Evolutionary conservation across 306 rosid genomes (phyloP), one percentile per base, ranked within the genome.

Genomic region (Acmispon strigosus): DNA sequence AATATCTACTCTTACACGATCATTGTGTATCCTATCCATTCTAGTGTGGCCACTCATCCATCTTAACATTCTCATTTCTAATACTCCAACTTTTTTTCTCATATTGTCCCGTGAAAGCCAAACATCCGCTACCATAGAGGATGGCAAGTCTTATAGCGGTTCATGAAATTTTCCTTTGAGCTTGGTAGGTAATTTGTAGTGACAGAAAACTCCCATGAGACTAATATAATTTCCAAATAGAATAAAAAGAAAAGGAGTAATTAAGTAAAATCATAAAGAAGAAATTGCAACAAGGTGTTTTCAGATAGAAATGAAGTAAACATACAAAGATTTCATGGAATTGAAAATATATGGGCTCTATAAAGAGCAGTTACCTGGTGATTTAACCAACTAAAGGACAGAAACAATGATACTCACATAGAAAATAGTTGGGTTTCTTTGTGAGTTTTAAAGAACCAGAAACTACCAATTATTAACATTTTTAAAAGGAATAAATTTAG

Each of bases 251-350:
- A 48, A 39, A 63, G 43, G 70, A 36, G 24, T 24, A 18, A 76
- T 19, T 51, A 22, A 22, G 9, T 2, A n/a, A 51, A 11, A 9
- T 36, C 3, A 14, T 10, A 61, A 39, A 47, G 24, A 36, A 27
- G 1, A 43, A 53, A 12, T 60, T 36, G 42, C 18, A 58, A 50
- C 53, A 44, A n/a, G 44, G 41, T 80, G 53, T 9, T 66, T 41
- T 80, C 58, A 9, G 20, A 73, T 56, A n/a, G 14, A 45, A 69
- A 69, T 12, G 45, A 80, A 75, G 56, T 64, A 22, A 70, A 14
- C 49, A 15, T 19, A 27, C 18, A 49, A 59, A n/a, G 48, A 48
- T 63, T 49, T 34, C 12, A 70, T 27, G 24, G 8, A 63, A 49
- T 27, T 29, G 19, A 66, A 17, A 49, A 29, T 19, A 4, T 47